Base-by-base conservation (phyloP, 768 basidiomycete genomes). In the Favolaschia claudopus region DNA sequence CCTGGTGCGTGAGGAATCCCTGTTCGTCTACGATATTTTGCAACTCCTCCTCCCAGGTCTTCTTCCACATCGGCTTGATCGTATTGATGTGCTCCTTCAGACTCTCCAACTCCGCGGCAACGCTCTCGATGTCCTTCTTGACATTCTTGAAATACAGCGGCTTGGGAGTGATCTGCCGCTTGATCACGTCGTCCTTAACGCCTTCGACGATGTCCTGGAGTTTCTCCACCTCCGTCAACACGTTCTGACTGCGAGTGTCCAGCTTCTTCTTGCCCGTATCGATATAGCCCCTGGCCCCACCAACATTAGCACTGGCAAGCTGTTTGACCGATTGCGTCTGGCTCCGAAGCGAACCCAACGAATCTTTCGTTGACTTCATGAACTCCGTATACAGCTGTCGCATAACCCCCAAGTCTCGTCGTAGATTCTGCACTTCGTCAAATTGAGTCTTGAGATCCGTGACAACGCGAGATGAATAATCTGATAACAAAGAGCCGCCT, bases 1-100 rank as follows among this genome's bases (percentile, higher is more conserved):
- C 93, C 73, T 98, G 96, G 69, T 97, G 92, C 8, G 85, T 87
- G 58, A 98, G 77, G 79, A 97, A 92, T 66, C 95, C 92, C 71
- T 99, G 96, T 73, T 99, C 96, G 72, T 97, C 95, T 56, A 98
- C 91, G 54, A 99, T 95, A 64, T 94, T 93, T 80, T 94, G 91
- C 70, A 99, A 72, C 77, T 99, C 96, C 70, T 93, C 89, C 69
- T 93, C 92, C 96, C 96, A 99, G 19, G 95, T 98, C 83, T 96
- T 95, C 81, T 96, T 93, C 96, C 96, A 99, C 85, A 93, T 93
- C 38, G 96, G 95, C 69, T 91, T 94, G 68, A 96, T 85, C 12
- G 92, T 91, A 66, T 88, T 85, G 65, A 98, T 91, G 72, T 96
- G 93, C 65, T 89, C 87, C 68, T 86, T 86, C 56, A 99, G 78